Evolutionary conservation across 495 filamentous ascomycete species (phyloP).

Genomic region (Evansstolkia leycettana): DNA sequence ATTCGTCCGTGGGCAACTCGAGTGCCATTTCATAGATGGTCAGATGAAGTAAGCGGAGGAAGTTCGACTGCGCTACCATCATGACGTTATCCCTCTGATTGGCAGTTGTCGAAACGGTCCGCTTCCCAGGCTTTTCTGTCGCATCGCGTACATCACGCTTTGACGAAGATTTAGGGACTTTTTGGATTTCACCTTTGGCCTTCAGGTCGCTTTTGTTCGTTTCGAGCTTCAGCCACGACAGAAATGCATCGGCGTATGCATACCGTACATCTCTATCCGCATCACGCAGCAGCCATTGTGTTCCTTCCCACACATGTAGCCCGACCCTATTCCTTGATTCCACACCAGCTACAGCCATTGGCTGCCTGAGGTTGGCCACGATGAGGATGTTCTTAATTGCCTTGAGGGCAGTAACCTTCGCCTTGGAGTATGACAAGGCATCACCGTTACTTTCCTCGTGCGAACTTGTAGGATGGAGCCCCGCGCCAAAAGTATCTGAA

Average conservation of each 20-base stretch:
- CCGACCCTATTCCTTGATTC: slow-evolving; percentile 62
- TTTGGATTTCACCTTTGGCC: slow-evolving; percentile 42
- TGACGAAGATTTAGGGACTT: slow-evolving; percentile 19
- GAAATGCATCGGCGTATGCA: slow-evolving; percentile 70
- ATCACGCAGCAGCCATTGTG: slow-evolving; percentile 78
- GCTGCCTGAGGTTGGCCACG: slow-evolving; percentile 57
- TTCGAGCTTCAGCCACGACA: slow-evolving; percentile 72
- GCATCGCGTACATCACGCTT: slow-evolving; percentile 16
- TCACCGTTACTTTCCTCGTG: slow-evolving; percentile 26
- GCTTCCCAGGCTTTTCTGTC: slow-evolving; percentile 36
- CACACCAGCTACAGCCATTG: slow-evolving; percentile 44
- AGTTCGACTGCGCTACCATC: slow-evolving; percentile 47
- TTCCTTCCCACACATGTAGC: slow-evolving; percentile 78
- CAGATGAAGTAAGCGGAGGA: slow-evolving; percentile 74
- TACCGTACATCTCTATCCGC: slow-evolving; percentile 61
- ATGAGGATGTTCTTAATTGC: slow-evolving; percentile 68
- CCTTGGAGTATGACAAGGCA: slow-evolving; percentile 57
- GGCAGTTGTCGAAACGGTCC: slow-evolving; percentile 46
- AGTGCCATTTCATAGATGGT: slow-evolving; percentile 76
- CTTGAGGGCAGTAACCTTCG: slow-evolving; percentile 63
- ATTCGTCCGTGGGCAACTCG: slow-evolving; percentile 53
- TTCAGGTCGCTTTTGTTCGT: slow-evolving; percentile 55
- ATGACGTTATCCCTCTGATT: slow-evolving; percentile 43
- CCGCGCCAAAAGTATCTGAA: neutral
- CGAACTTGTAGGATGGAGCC: neutral